phyloP scores from a whole-genome alignment of 2,329 filamentous ascomycete genomes.

The Dactylella cylindrospora region DNA sequence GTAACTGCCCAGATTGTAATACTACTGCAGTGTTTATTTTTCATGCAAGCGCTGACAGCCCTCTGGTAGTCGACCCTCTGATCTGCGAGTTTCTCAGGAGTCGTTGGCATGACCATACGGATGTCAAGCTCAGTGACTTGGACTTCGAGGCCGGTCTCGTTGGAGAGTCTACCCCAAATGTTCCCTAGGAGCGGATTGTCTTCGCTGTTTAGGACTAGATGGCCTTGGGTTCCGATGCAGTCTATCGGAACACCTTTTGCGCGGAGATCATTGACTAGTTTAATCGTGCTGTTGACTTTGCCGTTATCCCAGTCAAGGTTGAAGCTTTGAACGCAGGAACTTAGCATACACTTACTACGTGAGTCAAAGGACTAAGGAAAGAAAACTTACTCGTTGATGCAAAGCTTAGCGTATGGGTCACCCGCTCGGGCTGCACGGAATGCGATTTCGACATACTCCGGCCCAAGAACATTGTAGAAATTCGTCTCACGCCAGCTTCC shows the following conservation, averaged over 20 bases:
- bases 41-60: conserved; percentile 14
- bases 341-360: too few relatives aligned
- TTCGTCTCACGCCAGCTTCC: conserved; percentile 63
- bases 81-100: conserved; percentile 1
- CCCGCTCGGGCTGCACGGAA: conserved; percentile 68
- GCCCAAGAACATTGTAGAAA: conserved; percentile 68
- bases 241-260: conserved; percentile 67
- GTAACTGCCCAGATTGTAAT: conserved; percentile 54
- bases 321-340: conserved; percentile 56
- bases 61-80: conserved; percentile 10
- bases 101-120: conserved; percentile 7
- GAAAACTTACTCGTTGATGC: conserved; percentile 68
- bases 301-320: conserved; percentile 64
- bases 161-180: background rate
- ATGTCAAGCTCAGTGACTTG: conserved; percentile 34
- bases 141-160: conserved; percentile 10
- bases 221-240: conserved; percentile 63
- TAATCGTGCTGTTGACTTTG: conserved; percentile 62
- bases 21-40: conserved; percentile 37
- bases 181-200: conserved; percentile 51
- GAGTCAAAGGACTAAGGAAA: too few relatives aligned
- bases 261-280: conserved; percentile 62
- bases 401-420: conserved; percentile 68
- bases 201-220: conserved; percentile 58
- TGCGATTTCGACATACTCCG: conserved; percentile 69